Base-by-base conservation (phyloP, 306 rosid genomes). In the Luffa acutangula region DNA sequence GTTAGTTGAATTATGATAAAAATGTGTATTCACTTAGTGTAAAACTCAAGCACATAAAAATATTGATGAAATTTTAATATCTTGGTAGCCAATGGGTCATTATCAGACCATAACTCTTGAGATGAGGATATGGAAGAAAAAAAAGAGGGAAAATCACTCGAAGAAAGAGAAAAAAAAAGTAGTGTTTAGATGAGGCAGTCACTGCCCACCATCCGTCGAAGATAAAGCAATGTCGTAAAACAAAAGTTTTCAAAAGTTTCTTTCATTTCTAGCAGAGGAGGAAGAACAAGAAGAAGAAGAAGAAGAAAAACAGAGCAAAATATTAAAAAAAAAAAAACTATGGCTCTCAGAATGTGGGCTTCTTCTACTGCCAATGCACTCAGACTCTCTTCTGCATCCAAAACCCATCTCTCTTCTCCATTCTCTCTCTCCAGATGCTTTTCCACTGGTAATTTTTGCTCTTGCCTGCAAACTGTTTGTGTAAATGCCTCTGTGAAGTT, bases 291-390 rank as follows among this genome's bases (percentile, higher is more conserved):
- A 45, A 70, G 51, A 6, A 78, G 15, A 21, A 45, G 36, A 45
- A 70, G 51, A 6, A 78, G 15, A 56, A 13, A 25, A 78, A 52
- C 42, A 59, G 12, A 49, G 49, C 74, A 36, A 53, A 62, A 39
- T 15, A 9, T 31, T 77, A 34, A 76, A 57, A 46, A 79, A 34
- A 76, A 57, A 46, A 76, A 37, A 45, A 71, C 25, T 39, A 94
- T 92, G 98, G 97, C 98, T 59, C 91, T 94, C 5, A 89, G 94
- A 87, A 84, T 89, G 90, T 94, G 98, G 98, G 98, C 96, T 88
- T 92, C 97, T 85, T 92, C 97, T 9, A 92, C 98, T 58, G 96
- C 98, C 67, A 90, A 85, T 85, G 94, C 94, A 70, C 93, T 94
- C 89, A 94, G 75, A 82, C 46, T 94, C 76, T 90, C 98, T 77